These are phyloP conservation scores for Drosera capensis DNA, from an alignment of 148 eudicot species.

Conservation along the genomic window DNA sequence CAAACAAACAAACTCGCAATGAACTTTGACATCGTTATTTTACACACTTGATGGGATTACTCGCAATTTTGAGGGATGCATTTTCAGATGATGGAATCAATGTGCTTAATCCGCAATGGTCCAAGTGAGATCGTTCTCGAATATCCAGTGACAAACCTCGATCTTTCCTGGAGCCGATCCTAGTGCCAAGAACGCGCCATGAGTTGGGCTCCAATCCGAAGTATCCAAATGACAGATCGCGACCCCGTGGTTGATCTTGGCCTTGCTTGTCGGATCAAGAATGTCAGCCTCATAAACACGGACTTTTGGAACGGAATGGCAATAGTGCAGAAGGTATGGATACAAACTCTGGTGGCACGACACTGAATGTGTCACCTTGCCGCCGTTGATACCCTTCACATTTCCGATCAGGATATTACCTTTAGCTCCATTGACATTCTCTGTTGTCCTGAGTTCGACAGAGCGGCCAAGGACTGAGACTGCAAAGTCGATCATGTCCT, in stretches of 20 bases:
- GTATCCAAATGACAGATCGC: slow-evolving; percentile 77
- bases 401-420: slow-evolving; percentile 38
- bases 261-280: slow-evolving; percentile 30
- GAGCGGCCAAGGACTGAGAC: slow-evolving; percentile 45
- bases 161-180: slow-evolving; percentile 70
- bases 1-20: too few relatives aligned
- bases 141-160: slow-evolving; percentile 85
- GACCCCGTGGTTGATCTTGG: slow-evolving; percentile 60
- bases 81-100: too few relatives aligned
- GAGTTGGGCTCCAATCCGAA: slow-evolving; percentile 58
- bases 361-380: slow-evolving; percentile 53
- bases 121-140: slow-evolving; percentile 75
- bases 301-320: slow-evolving; percentile 80
- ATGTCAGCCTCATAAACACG: slow-evolving; percentile 88
- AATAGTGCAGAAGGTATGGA: slow-evolving; percentile 70
- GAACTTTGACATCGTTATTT: too few relatives aligned
- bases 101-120: slow-evolving; percentile 33
- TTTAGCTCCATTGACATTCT: slow-evolving; percentile 34
- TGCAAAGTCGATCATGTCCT: slow-evolving; percentile 86
- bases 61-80: too few relatives aligned
- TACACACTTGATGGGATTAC: too few relatives aligned
- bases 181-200: slow-evolving; percentile 53
- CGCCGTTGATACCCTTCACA: slow-evolving; percentile 58
- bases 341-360: slow-evolving; percentile 77
- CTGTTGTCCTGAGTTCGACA: slow-evolving; percentile 43